Evolutionary conservation across 2,329 filamentous ascomycete genomes (phyloP), one percentile per base, ranked within the genome.

Genomic region (Sporothrix luriei): DNA sequence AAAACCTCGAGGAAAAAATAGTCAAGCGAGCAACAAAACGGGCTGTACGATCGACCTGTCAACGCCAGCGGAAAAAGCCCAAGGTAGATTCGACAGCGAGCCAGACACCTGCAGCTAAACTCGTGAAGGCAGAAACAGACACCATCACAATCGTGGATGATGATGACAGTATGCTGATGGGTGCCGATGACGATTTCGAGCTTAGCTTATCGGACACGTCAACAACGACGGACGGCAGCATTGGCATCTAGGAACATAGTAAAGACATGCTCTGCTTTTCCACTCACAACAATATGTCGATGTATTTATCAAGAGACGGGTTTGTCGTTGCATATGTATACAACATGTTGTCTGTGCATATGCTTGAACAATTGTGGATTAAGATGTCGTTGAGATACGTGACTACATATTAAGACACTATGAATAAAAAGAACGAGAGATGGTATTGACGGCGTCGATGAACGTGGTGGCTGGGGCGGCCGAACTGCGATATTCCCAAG

Each of bases 381-480:
- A 49, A 49, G 48, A 21, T 21, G n/a, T 49, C 33, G 33, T 7
- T 7, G 6, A 33, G 33, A 9, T 33, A 33, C 33, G 33, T 7
- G 9, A 33, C 4, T 7, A 33, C 4, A 33, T 33, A 7, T 33
- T 7, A 33, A 9, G 6, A 1, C 33, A 9, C 5, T 33, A 33
- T 33, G 33, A 33, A 33, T 33, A 33, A 33, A 33, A 33, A 33
- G 33, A 33, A 33, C 33, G 3, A 7, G 71, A 67, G 16, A 78
- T 73, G 0, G 71, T 73, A 38, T 75, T 78, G 33, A 72, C 24
- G 11, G 48, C 21, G 4, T 68, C 11, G 24, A 51, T 48, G 21
- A 68, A 54, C 19, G 61, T 21, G 48, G 65, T 11, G 3, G 29
- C 11, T 19, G 43, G 66, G 9, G 19, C 19, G 46, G 43, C n/a